Evolutionary conservation across 192 early-diverging fungal genomes (phyloP), one percentile per base, ranked within the genome.

Genomic region (Rhizoclosmatium globosum): DNA sequence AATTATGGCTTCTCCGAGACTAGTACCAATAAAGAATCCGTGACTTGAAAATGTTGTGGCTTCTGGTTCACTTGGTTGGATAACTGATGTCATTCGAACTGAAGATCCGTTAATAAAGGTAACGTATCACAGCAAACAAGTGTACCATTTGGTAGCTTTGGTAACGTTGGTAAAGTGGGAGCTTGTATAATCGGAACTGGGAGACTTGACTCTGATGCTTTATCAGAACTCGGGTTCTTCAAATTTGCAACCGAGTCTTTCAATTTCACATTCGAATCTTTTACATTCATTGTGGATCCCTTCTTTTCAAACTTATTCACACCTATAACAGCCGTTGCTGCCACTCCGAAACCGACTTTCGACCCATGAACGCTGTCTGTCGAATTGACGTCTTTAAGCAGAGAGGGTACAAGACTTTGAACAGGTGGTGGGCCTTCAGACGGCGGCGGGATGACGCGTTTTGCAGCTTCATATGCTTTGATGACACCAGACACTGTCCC

Each of bases 21-120:
- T 74, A 7, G 72, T 74, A 43, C 72, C 72, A 44, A 74, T 2
- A 47, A n/a, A 74, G 44, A 62, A 74, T 31, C 72, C 72, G 62
- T 74, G 72, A 23, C 9, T 71, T 13, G 53, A 31, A 71, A 71
- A 23, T 6, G 53, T 13, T 68, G 45, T 23, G 67, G 67, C 15
- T 7, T 47, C 11, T 68, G 39, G 17, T 19, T 68, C 17, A 47
- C 39, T 31, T 17, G 17, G 9, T 31, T 31, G 31, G 45, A 46
- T 15, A 3, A 19, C 67, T 17, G 45, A 68, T 19, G 43, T n/a
- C 15, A 17, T 31, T 31, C 31, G 31, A 31, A 31, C 31, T 31
- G 31, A 31, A 31, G 31, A 31, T 31, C 31, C 31, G 31, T 31
- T 31, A 31, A 31, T 31, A 31, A 31, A 31, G 31, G 31, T 31